A percentile compares a stretch with the other conserved stretches of the same genome.
phyloP scores from a whole-genome alignment of 1,284 basidiomycete species.

The Ceratobasidium theobromae region DNA sequence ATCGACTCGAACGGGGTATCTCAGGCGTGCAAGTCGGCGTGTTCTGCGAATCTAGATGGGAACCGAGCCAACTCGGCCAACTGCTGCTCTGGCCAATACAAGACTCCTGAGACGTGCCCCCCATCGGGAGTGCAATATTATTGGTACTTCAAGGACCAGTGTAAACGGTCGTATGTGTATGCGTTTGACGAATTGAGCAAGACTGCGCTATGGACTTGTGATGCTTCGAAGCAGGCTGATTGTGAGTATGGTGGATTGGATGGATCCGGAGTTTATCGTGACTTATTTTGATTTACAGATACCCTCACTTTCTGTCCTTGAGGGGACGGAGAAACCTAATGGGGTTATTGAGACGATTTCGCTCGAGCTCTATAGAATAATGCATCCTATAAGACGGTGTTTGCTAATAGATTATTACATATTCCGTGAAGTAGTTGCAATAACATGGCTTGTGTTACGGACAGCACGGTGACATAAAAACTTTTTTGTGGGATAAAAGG shows the following conservation, averaged over 20 bases:
- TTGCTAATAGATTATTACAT: too few species aligned
- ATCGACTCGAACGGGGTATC: slow-evolving; percentile 53
- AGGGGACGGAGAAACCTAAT: not conserved
- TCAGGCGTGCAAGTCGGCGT: slow-evolving; percentile 60
- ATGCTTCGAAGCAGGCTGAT: slow-evolving; percentile 48
- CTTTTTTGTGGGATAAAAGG: too few species aligned
- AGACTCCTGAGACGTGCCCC: slow-evolving; percentile 38
- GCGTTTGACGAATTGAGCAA: slow-evolving; percentile 57
- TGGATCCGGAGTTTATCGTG: too few species aligned
- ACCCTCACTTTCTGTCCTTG: slow-evolving; percentile 40
- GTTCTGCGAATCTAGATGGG: slow-evolving; percentile 39
- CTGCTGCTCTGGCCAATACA: slow-evolving; percentile 40
- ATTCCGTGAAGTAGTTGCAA: too few species aligned
- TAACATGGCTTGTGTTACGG: too few species aligned
- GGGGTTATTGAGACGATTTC: not conserved
- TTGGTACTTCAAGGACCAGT: slow-evolving; percentile 45
- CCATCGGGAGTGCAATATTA: slow-evolving; percentile 37
- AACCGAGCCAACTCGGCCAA: slow-evolving; percentile 37
- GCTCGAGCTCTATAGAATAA: too few species aligned
- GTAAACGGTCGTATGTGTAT: slow-evolving; percentile 59
- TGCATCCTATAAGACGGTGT: too few species aligned
- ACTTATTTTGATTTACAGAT: not conserved
- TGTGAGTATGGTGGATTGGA: too few species aligned
- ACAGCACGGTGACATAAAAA: too few species aligned
- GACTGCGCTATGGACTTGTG: slow-evolving; percentile 57